Evolutionary conservation across 2,329 filamentous ascomycete species (phyloP), one percentile per base, ranked within the genome.

Genomic region (Pseudogymnoascus sp.): DNA sequence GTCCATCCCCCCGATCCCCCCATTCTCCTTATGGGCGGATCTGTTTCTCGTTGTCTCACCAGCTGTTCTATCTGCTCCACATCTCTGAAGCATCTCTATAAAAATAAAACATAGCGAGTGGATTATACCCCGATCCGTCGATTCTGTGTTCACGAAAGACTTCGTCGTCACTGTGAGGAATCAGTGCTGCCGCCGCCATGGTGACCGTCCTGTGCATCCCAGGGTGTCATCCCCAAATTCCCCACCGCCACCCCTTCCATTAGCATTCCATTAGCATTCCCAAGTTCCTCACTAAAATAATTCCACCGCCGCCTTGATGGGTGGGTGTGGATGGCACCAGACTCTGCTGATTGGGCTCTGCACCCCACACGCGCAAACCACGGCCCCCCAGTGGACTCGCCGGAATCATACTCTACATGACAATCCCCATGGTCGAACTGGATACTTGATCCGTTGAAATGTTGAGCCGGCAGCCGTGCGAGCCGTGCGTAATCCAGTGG

Each of bases 31-130:
- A 29, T 13, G n/a, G 27, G 45, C n/a, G n/a, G 25, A 52, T 52
- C 45, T 31, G 45, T 52, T 52, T 52, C 45, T n/a, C 45, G 8
- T 52, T 52, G 45, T 52, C 45, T 52, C 45, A 52, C 45, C n/a
- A 52, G 15, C 13, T 3, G 31, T 27, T 31, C 6, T 15, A 29
- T 15, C 45, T 52, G 27, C 25, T 52, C 45, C 45, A 52, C 45
- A 52, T 52, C 27, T 18, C 12, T 52, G 45, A 52, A 52, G 27
- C 45, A 33, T 52, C 45, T 31, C 12, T 31, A 52, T 52, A 52
- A 52, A 18, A 31, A 52, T 52, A 52, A 52, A 52, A 52, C 45
- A 31, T 15, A 31, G 13, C 27, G n/a, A n/a, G 45, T 21, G 27
- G 37, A 18, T 27, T 52, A 31, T 52, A 31, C 1, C 27, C 45